Percentiles rank a stretch among this genome's conserved stretches.
phyloP scores from a whole-genome alignment of 352 stramenopile species.

The Phytophthora uliginosa region DNA sequence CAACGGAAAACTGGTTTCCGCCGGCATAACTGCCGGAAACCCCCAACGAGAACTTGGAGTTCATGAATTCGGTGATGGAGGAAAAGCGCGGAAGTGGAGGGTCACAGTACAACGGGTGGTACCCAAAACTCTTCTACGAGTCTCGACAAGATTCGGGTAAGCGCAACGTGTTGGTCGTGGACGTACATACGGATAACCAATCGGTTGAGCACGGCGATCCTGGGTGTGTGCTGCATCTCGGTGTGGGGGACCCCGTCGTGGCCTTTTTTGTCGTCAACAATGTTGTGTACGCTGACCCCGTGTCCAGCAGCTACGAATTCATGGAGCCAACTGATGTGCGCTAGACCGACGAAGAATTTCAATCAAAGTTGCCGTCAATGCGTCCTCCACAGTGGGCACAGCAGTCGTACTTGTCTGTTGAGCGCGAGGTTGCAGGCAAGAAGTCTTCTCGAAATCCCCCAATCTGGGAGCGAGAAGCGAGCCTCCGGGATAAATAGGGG shows the following conservation, averaged over 20 bases:
- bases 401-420: not conserved
- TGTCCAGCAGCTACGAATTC: constrained; percentile 32
- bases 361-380: not conserved
- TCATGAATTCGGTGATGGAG: constrained; percentile 43
- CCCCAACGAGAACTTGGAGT: constrained; percentile 9
- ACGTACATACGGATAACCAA: constrained; percentile 19
- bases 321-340: constrained; percentile 16
- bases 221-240: constrained; percentile 13
- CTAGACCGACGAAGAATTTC: constrained; percentile 11
- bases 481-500: no score
- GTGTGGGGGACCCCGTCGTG: constrained; percentile 10
- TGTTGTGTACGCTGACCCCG: constrained; percentile 14
- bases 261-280: constrained; percentile 5
- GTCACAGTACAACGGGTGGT: constrained; percentile 24
- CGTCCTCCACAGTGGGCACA: not conserved
- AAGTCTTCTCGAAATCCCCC: no score
- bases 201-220: constrained; percentile 10
- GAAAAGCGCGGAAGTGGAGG: constrained; percentile 11
- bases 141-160: constrained; percentile 16
- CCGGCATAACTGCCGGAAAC: constrained; percentile 32
- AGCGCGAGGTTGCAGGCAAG: not conserved
- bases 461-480: no score
- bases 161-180: constrained; percentile 19
- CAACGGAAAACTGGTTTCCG: constrained; percentile 11
- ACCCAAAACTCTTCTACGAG: constrained; percentile 21